Percentiles rank a stretch among this genome's conserved stretches.
These are phyloP conservation scores for Phytopythium cucurbitacearum DNA, from an alignment of 352 stramenopile species.

Conservation along the genomic window DNA sequence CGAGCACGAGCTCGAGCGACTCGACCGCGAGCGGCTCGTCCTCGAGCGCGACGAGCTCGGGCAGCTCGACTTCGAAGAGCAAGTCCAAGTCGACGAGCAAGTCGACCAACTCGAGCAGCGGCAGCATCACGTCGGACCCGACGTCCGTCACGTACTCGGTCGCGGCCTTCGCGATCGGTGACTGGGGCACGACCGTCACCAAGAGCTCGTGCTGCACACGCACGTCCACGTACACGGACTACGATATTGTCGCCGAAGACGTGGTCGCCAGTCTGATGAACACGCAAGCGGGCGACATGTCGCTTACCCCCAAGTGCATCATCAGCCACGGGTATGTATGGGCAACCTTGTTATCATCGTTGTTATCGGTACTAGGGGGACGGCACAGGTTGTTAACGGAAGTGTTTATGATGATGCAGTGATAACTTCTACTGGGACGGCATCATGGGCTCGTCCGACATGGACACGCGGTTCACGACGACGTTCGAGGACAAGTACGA, in stretches of 20 bases:
- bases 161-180: slow-evolving; percentile 60
- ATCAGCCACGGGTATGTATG: slow-evolving; percentile 37
- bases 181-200: slow-evolving; percentile 63
- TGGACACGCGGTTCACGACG: slow-evolving; percentile 41
- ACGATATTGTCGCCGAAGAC: slow-evolving; percentile 61
- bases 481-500: slow-evolving; percentile 62
- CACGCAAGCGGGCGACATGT: slow-evolving; percentile 28
- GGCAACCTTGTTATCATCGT: neutral
- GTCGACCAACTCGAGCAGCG: slow-evolving; percentile 17
- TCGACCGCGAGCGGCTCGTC: slow-evolving; percentile 15
- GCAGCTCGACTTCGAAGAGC: slow-evolving; percentile 10
- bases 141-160: slow-evolving; percentile 48
- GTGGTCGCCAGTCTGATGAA: slow-evolving; percentile 64
- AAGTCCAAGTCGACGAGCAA: slow-evolving; percentile 22
- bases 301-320: slow-evolving; percentile 47
- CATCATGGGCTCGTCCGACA: slow-evolving; percentile 34
- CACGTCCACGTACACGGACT: slow-evolving; percentile 51
- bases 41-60: slow-evolving; percentile 11
- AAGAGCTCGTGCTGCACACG: slow-evolving; percentile 71
- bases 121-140: slow-evolving; percentile 45
- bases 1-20: slow-evolving; percentile 20
- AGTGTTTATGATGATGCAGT: slow-evolving; percentile 3
- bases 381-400: neutral
- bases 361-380: neutral
- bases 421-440: slow-evolving; percentile 74